A percentile compares a stretch with the other conserved stretches of the same genome.
These are phyloP conservation scores for Yarrowia galli DNA, from an alignment of 1,139 yeast genomes.

Conservation along the genomic window DNA sequence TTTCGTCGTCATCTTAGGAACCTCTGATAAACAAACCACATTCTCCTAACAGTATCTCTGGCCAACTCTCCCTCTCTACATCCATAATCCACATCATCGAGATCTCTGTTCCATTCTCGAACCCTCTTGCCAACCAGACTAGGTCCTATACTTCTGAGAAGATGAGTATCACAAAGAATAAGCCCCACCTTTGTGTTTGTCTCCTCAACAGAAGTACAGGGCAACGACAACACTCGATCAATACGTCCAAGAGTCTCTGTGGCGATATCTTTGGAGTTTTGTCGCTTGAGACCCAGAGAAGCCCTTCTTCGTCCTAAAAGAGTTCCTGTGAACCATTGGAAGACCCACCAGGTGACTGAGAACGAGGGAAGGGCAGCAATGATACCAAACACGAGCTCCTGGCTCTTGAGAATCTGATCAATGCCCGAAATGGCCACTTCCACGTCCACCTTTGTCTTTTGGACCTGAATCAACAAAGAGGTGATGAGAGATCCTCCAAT, in stretches of 20 bases:
- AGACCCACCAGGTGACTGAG: constrained; percentile 45
- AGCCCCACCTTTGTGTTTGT: constrained; percentile 44
- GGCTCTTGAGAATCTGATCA: constrained; percentile 85
- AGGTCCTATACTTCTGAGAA: constrained; percentile 40
- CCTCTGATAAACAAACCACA: constrained; percentile 39
- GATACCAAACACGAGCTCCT: constrained; percentile 89
- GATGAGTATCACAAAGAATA: constrained; percentile 44
- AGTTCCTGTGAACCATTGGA: constrained; percentile 64
- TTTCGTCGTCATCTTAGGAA: background rate
- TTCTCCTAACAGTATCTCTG: constrained; percentile 29
- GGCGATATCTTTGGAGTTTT: constrained; percentile 51
- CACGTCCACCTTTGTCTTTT: constrained; percentile 95
- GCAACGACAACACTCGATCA: constrained; percentile 53
- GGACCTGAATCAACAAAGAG: constrained; percentile 83
- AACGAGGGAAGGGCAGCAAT: constrained; percentile 81
- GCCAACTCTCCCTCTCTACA: constrained; percentile 17
- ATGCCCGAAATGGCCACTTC: constrained; percentile 89
- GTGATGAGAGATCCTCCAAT: constrained; percentile 76
- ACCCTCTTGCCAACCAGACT: constrained; percentile 38
- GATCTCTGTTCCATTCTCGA: constrained; percentile 40
- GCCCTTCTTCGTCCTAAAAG: constrained; percentile 50
- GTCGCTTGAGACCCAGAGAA: constrained; percentile 47
- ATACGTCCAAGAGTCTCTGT: constrained; percentile 61
- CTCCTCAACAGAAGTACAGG: background rate
- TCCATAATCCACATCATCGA: constrained; percentile 39